Evolutionary conservation across 169 alveolate genomes (phyloP).

Genomic region (Babesia ovis): DNA sequence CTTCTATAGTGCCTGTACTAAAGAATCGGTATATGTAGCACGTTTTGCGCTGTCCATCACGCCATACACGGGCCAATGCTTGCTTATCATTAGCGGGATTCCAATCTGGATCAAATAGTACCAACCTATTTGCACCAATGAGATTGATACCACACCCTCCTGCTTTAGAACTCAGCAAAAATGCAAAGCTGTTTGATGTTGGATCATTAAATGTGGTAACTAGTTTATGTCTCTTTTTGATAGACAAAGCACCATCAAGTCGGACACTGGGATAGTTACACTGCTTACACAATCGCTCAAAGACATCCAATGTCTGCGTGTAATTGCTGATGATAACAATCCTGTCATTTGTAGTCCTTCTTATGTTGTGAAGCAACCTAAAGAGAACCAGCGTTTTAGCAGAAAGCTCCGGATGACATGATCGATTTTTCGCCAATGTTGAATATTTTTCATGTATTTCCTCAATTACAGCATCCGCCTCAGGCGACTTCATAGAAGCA

Average conservation of each 20-base stretch:
- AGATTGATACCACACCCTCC: constrained; percentile 99
- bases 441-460: constrained; percentile 5
- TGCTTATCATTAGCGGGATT: constrained; percentile 98
- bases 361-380: constrained; percentile 74
- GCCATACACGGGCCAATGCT: constrained; percentile 96
- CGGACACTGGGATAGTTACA: constrained; percentile 83
- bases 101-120: constrained; percentile 98
- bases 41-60: constrained; percentile 95
- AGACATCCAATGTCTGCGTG: constrained; percentile 89
- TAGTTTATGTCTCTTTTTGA: constrained; percentile 83
- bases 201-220: constrained; percentile 88
- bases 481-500: constrained; percentile 8
- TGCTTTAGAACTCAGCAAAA: constrained; percentile 93
- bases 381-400: constrained; percentile 63
- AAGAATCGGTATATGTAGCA: constrained; percentile 95
- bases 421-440: constrained; percentile 17
- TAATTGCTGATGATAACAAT: constrained; percentile 89
- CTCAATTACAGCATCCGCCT: constrained; percentile 21
- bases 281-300: constrained; percentile 85
- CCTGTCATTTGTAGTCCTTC: constrained; percentile 82
- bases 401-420: constrained; percentile 55
- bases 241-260: constrained; percentile 88
- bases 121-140: constrained; percentile 95
- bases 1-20: constrained; percentile 98
- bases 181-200: constrained; percentile 83